Evolutionary conservation across 2,329 filamentous ascomycete genomes (phyloP), one percentile per base, ranked within the genome.

Genomic region (Decorospora gaudefroyi): DNA sequence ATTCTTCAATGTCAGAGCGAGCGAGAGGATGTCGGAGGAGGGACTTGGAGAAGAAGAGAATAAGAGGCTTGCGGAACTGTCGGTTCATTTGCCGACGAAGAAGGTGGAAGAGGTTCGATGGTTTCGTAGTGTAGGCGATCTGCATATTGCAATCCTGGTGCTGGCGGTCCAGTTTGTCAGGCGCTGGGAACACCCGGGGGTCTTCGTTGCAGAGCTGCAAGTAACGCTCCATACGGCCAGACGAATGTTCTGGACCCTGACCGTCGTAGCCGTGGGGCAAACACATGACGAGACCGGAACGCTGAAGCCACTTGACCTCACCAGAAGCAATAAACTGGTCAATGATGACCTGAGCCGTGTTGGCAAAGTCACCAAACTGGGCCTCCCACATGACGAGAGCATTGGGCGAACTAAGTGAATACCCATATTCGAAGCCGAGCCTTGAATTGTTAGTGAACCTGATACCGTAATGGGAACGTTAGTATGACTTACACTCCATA

Each of bases 111-210:
- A 95, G 74, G 75, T 99, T 99, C 56, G 92, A 82, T 18, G 93
- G 93, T 32, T 87, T 88, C n/a, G 93, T 99, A 84, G 95, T 91
- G 79, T 93, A 96, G 42, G 86, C 90, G 70, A 99, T 87, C 77
- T 99, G 93, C 85, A 99, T 95, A 78, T 99, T 99, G 81, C 90
- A 96, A 76, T 99, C 93, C 77, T 99, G 93, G 78, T 99, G 93
- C 75, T 97, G 93, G 61, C 93, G 90, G 42, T 95, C 86, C 49
- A 97, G 83, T 79, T 93, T 96, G 57, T 96, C 90, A 21, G 82
- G 78, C 1, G 84, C 80, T 39, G 93, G 93, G 85, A 90, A 99
- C 64, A 93, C 82, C 54, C 93, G 88, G 43, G 93, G 91, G 68
- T 99, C 93, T 73, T 99, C 93, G 75, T 97, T 97, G 76, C 87